Evolutionary conservation across 1,139 yeast species (phyloP), one percentile per base, ranked within the genome.

Genomic region (Yamadazyma songkhlaensis): DNA sequence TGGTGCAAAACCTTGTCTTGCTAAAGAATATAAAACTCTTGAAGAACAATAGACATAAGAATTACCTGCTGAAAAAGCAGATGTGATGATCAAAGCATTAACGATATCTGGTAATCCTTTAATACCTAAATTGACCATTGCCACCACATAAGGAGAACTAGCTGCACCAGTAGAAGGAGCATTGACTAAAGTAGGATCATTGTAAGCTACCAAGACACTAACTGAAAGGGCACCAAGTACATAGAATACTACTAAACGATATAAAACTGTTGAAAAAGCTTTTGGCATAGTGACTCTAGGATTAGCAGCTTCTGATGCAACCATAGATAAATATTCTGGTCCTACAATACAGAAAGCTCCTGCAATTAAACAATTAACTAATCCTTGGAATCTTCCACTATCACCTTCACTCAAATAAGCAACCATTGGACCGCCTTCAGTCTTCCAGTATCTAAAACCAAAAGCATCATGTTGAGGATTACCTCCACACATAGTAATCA

Each of bases 401-500:
- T 60, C 48, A 1, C 90, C 92, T 0, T 71, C 64, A 9, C 75
- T 66, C 36, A 67, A 59, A 48, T 72, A 77, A 44, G 72, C 74
- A 28, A 77, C 79, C 50, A 84, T 76, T 9, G 69, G 68, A 3
- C 67, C 67, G 10, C 72, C 72, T 7, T 51, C 57, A 25, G 54
- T 66, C 29, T 60, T 52, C 84, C 89, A 80, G 55, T 79, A 59
- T 42, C 85, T 64, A 59, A 82, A 81, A 0, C 88, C 88, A 54
- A 72, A 79, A 2, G 72, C 77, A 53, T 81, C 83, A 45, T 70
- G 77, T 35, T 66, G 47, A 3, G 88, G 88, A 55, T 84, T 84
- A 11, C 92, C 95, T 14, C 95, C 95, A 36, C 80, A 74, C 95
- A 85, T 85, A n/a, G 88, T 79, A 44, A 85, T 54, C 44, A 85